Evolutionary conservation across 169 alveolate genomes (phyloP).

Genomic region (Amoebophrya sp.): DNA sequence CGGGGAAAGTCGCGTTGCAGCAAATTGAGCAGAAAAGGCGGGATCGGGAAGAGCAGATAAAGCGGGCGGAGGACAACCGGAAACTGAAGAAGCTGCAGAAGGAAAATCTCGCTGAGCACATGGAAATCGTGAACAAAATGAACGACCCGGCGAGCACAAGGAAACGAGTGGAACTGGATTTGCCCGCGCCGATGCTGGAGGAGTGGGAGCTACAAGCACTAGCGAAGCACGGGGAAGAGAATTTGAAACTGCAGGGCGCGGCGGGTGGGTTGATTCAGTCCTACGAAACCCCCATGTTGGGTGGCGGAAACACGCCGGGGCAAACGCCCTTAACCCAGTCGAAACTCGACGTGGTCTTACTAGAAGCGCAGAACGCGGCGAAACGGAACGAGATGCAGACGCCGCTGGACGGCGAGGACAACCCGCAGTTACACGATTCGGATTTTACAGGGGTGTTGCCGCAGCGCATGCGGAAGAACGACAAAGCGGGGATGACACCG

Average conservation of each 20-base stretch:
- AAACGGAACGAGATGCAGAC: not conserved
- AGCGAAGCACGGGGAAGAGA: not conserved
- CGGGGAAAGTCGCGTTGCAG: constrained; percentile 55
- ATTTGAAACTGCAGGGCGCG: not conserved
- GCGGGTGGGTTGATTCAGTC: not conserved
- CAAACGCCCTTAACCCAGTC: not conserved
- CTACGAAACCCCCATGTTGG: not conserved
- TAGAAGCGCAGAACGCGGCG: constrained; percentile 17
- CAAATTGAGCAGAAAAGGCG: constrained; percentile 80
- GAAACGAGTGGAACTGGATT: constrained; percentile 41
- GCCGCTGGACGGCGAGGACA: not conserved
- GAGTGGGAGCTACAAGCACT: constrained; percentile 46
- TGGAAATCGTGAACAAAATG: constrained; percentile 71
- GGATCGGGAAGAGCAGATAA: constrained; percentile 80
- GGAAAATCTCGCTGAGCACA: constrained; percentile 81
- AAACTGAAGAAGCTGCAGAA: constrained; percentile 81
- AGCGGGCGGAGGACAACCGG: constrained; percentile 78
- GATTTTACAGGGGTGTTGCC: not conserved
- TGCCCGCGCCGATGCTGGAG: constrained; percentile 51
- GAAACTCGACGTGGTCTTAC: constrained; percentile 9
- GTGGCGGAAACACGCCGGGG: not conserved
- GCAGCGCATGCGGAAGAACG: not conserved
- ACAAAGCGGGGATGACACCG: not conserved
- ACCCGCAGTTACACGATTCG: not conserved
- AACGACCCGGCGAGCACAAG: constrained; percentile 47